Percentiles rank a stretch among this genome's conserved stretches.
Evolutionary conservation across 371 early-diverging fungal genomes (phyloP).

Genomic region (Choanephora cucurbitarum): DNA sequence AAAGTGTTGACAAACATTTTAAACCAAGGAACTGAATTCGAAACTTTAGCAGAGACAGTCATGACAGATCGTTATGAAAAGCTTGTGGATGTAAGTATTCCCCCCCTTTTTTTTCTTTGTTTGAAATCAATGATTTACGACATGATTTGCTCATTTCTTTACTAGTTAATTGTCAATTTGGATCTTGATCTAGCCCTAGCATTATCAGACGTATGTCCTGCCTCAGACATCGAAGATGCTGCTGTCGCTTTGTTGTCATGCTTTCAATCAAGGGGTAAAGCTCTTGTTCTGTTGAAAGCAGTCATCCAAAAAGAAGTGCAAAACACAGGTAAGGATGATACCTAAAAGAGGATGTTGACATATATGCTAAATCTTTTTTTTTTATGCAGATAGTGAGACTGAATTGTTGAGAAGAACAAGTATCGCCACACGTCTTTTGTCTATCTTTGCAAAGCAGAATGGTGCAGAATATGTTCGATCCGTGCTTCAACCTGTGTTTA

Average conservation of each 20-base stretch:
- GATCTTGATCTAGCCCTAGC: slow-evolving; percentile 78
- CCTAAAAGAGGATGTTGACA: not conserved
- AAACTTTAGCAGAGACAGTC: slow-evolving; percentile 77
- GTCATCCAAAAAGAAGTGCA: slow-evolving; percentile 85
- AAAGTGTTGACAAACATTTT: slow-evolving; percentile 91
- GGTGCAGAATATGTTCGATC: slow-evolving; percentile 84
- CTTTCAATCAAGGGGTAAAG: slow-evolving; percentile 76
- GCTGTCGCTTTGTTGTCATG: slow-evolving; percentile 76
- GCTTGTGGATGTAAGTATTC: slow-evolving; percentile 71
- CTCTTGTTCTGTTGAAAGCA: slow-evolving; percentile 73
- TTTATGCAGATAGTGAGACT: slow-evolving; percentile 65
- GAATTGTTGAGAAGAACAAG: slow-evolving; percentile 91
- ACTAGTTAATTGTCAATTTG: slow-evolving; percentile 59
- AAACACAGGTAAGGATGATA: slow-evolving; percentile 59
- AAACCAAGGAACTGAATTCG: slow-evolving; percentile 86
- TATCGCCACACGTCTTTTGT: slow-evolving; percentile 85
- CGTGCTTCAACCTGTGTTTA: slow-evolving; percentile 77
- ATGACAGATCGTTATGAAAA: slow-evolving; percentile 76
- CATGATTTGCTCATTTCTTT: not conserved
- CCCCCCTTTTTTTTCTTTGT: too few species aligned
- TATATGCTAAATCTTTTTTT: not conserved
- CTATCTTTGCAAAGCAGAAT: slow-evolving; percentile 78
- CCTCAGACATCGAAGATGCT: slow-evolving; percentile 86
- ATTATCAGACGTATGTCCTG: slow-evolving; percentile 85
- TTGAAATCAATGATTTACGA: not conserved